These are phyloP conservation scores for Plasmodium vivax DNA, from an alignment of 169 alveolate genomes.

Conservation along the genomic window DNA sequence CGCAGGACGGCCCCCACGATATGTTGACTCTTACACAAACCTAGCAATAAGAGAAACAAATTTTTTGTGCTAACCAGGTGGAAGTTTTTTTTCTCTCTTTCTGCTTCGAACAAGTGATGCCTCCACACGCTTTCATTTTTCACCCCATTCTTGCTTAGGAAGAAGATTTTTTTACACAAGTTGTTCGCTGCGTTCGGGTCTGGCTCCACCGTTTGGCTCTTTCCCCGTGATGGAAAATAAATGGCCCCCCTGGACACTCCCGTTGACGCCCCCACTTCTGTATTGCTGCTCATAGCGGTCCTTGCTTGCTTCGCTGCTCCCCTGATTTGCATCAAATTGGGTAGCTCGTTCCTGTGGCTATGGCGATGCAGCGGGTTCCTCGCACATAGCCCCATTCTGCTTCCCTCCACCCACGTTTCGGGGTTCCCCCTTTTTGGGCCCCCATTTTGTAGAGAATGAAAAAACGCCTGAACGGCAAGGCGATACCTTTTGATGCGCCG, in stretches of 20 bases:
- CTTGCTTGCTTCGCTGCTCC: neutral
- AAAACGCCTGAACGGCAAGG: neutral
- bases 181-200: neutral
- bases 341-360: neutral
- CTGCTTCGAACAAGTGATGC: conserved; percentile 15
- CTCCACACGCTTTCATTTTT: conserved; percentile 50
- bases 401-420: neutral
- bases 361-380: neutral
- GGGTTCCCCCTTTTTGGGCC: neutral
- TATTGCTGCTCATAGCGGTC: neutral
- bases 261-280: neutral
- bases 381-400: neutral
- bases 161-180: conserved; percentile 44
- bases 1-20: neutral
- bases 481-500: neutral
- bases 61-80: conserved; percentile 6
- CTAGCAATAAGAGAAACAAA: conserved; percentile 34
- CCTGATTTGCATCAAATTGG: neutral
- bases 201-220: neutral
- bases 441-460: neutral
- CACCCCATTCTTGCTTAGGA: conserved; percentile 23
- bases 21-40: conserved; percentile 23
- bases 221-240: too few relatives aligned
- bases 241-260: too few relatives aligned
- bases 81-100: conserved; percentile 13